These are phyloP conservation scores for Mortierella claussenii DNA, from an alignment of 192 early-diverging fungal species.

Conservation along the genomic window DNA sequence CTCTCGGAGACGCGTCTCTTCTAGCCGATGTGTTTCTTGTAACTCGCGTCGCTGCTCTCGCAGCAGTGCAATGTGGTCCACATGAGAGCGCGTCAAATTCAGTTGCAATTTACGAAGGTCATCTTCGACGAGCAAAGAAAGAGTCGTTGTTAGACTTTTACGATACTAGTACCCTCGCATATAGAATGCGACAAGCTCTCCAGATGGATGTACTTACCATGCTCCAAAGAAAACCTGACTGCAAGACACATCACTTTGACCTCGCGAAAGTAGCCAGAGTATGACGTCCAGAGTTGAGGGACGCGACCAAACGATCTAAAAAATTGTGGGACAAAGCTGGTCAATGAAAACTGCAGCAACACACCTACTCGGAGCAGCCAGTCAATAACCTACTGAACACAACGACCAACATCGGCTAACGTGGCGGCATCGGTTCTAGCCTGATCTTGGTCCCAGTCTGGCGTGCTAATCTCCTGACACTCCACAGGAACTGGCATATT, in stretches of 20 bases:
- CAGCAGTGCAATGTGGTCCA: slow-evolving; percentile 15
- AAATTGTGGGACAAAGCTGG: too few species aligned
- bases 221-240: slow-evolving; percentile 38
- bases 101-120: slow-evolving; percentile 16
- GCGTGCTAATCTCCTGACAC: slow-evolving; percentile 13
- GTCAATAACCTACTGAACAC: slow-evolving; percentile 38
- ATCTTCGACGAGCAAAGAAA: slow-evolving; percentile 1
- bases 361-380: not conserved
- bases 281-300: slow-evolving; percentile 57
- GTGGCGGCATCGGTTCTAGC: not conserved
- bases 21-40: slow-evolving; percentile 15
- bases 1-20: slow-evolving; percentile 3
- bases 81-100: slow-evolving; percentile 19
- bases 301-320: slow-evolving; percentile 37
- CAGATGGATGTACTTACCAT: slow-evolving; percentile 40
- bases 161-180: too few species aligned
- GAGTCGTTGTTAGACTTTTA: too few species aligned
- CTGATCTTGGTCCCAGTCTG: not conserved
- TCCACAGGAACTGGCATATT: slow-evolving; percentile 49
- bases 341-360: too few species aligned
- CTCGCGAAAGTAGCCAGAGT: slow-evolving; percentile 56
- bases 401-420: slow-evolving; percentile 15
- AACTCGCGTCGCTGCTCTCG: slow-evolving; percentile 9
- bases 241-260: slow-evolving; percentile 55
- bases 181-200: too few species aligned